These are phyloP conservation scores for Piromyces finnis DNA, from an alignment of 192 early-diverging fungal genomes.

Conservation along the genomic window DNA sequence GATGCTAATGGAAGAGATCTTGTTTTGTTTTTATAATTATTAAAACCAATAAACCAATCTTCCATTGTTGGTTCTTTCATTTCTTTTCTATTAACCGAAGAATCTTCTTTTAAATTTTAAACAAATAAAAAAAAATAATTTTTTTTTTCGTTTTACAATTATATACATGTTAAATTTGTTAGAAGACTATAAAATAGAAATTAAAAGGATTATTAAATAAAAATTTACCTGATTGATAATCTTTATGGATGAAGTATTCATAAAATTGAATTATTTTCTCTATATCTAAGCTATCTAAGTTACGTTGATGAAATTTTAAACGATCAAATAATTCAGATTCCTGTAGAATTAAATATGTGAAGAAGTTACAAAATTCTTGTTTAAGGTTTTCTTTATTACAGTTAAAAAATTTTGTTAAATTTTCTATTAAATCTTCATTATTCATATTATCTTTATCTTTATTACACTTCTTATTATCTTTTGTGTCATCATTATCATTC, in stretches of 20 bases:
- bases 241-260: background rate
- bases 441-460: background rate
- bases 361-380: background rate
- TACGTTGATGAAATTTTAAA: slow-evolving; percentile 22
- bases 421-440: background rate
- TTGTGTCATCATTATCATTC: background rate
- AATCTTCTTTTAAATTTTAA: background rate
- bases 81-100: background rate
- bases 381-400: background rate
- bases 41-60: slow-evolving; percentile 14
- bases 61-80: slow-evolving; percentile 15
- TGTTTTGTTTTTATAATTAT: slow-evolving; percentile 12
- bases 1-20: background rate
- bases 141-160: too few species aligned
- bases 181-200: too few species aligned
- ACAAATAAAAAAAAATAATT: too few species aligned
- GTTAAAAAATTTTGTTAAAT: background rate
- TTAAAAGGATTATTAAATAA: too few species aligned
- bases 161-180: too few species aligned
- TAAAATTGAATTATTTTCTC: slow-evolving; percentile 21
- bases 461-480: background rate
- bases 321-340: slow-evolving; percentile 18
- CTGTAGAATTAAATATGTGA: slow-evolving; percentile 6
- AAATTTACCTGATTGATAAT: background rate
- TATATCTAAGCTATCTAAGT: slow-evolving; percentile 35